Evolutionary conservation across 1,284 basidiomycete genomes (phyloP).

Genomic region (Vanrija sp.): DNA sequence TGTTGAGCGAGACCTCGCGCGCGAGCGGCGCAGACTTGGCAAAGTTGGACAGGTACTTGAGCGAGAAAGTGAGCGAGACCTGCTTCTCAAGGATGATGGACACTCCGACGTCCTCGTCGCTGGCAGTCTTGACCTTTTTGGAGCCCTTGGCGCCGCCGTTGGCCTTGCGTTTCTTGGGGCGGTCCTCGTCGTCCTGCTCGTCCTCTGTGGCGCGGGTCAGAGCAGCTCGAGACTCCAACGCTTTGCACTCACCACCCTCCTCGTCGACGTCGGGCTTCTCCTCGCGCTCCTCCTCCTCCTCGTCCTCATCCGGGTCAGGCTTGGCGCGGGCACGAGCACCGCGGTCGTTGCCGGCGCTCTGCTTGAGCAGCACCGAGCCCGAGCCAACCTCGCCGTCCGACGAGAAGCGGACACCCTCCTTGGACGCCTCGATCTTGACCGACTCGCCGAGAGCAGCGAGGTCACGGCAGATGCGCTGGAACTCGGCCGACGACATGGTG

Average conservation of each 20-base stretch:
- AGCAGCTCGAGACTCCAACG: background rate
- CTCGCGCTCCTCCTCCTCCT: slow-evolving; percentile 50
- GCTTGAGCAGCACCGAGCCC: slow-evolving; percentile 82
- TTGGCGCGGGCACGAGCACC: slow-evolving; percentile 41
- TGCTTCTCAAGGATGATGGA: slow-evolving; percentile 83
- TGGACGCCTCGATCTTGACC: slow-evolving; percentile 92
- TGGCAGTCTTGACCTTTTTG: slow-evolving; percentile 61
- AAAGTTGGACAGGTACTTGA: slow-evolving; percentile 98
- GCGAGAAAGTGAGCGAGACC: slow-evolving; percentile 89
- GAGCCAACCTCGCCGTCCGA: slow-evolving; percentile 93
- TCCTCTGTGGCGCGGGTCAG: slow-evolving; percentile 37
- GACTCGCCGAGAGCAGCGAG: slow-evolving; percentile 88
- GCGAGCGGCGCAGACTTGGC: slow-evolving; percentile 82
- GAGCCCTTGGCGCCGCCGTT: slow-evolving; percentile 49
- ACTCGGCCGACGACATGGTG: slow-evolving; percentile 81
- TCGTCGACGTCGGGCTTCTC: slow-evolving; percentile 53
- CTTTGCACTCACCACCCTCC: slow-evolving; percentile 27
- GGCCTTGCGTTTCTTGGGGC: slow-evolving; percentile 44
- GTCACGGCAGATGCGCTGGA: slow-evolving; percentile 89
- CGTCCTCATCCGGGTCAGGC: slow-evolving; percentile 56
- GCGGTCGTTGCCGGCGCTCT: slow-evolving; percentile 52
- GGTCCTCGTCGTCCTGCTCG: slow-evolving; percentile 49
- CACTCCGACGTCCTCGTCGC: slow-evolving; percentile 56
- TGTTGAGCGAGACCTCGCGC: slow-evolving; percentile 70
- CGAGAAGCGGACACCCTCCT: slow-evolving; percentile 93